Base-by-base conservation (phyloP, 306 rosid genomes). In the Crotalaria pallida region DNA sequence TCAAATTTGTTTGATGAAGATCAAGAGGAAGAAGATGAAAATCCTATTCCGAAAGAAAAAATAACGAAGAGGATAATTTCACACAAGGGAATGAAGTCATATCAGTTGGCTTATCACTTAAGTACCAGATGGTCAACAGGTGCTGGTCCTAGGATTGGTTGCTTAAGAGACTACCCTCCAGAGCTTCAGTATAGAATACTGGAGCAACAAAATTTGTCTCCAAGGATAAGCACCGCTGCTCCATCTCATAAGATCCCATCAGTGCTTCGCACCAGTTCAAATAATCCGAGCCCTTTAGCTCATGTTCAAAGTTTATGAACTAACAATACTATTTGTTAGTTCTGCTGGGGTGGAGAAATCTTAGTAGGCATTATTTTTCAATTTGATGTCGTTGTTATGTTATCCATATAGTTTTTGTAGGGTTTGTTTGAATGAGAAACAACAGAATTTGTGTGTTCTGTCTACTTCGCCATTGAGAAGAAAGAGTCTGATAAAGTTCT, bases 141-240 rank as follows among this genome's bases (percentile, higher is more conserved):
- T 40, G 96, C 81, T 19, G 96, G 94, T 15, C 92, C 96, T 4
- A 74, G 94, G 22, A 92, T 92, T 49, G 92, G 94, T n/a, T 89
- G 92, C 82, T 83, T 89, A 84, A 85, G 97, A 71, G 91, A 87
- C 67, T 89, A 87, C 73, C 96, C 96, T 43, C 61, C 82, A 4
- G 87, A 88, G 77, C 89, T 88, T 74, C 91, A 82, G 56, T 58
- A 62, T 75, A 75, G 59, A 48, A 89, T 84, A 53, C 68, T 88
- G 45, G 87, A 86, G 77, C 83, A 80, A 41, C 86, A 86, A 33
- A 78, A 80, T 40, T 75, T 88, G 83, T 84, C 87, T 33, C 90
- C 91, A 3, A 81, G 84, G 67, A 40, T 27, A 31, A 67, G 48
- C 33, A 76, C 22, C 40, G 16, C 50, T 18, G 23, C 22, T 16